Evolutionary conservation across 108 stramenopile genomes (phyloP).

Genomic region (Licmophora abbreviata): DNA sequence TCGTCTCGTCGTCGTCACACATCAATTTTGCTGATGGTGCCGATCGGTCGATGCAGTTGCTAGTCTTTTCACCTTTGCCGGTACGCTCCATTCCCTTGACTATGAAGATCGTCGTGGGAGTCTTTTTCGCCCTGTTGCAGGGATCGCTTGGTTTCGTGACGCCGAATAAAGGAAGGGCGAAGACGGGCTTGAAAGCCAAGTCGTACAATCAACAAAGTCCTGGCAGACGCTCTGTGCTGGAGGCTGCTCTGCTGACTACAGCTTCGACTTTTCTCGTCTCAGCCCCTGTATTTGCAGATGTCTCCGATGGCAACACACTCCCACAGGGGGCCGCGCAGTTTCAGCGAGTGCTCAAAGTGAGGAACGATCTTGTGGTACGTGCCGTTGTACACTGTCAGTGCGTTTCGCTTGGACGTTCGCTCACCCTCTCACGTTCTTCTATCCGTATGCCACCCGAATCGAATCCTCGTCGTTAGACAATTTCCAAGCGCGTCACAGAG

Average conservation of each 20-base stretch:
- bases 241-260: conserved; percentile 1
- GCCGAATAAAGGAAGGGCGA: too few species aligned
- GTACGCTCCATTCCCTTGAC: too few species aligned
- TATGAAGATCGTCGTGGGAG: too few species aligned
- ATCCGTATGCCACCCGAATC: background rate
- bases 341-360: conserved; percentile 51
- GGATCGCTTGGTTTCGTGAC: too few species aligned
- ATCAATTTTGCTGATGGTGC: too few species aligned
- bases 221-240: conserved; percentile 12
- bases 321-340: conserved; percentile 66
- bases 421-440: background rate
- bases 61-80: too few species aligned
- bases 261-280: conserved; percentile 3
- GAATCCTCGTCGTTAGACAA: too few species aligned
- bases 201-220: too few species aligned
- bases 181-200: too few species aligned
- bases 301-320: conserved; percentile 48
- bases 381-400: background rate
- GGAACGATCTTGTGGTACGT: conserved; percentile 38
- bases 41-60: too few species aligned
- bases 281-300: conserved; percentile 34
- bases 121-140: too few species aligned
- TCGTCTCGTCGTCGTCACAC: too few species aligned
- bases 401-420: background rate
- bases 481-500: conserved; percentile 41